Evolutionary conservation across 129 eudicot genomes (phyloP), one percentile per base, ranked within the genome.

Genomic region (Escallonia rubra): DNA sequence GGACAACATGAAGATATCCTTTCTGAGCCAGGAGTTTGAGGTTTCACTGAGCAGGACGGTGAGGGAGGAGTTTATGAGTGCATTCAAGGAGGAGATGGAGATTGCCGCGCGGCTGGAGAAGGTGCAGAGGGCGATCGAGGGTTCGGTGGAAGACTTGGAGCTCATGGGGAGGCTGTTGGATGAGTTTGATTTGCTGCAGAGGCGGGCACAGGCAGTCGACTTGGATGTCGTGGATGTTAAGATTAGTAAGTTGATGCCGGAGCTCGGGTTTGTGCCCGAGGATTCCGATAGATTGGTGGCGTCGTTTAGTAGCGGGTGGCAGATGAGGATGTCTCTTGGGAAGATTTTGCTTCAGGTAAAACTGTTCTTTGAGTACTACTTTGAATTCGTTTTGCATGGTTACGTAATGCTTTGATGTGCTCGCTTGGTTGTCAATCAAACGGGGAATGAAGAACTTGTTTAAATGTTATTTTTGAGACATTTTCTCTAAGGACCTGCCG

Each of bases 271-370:
- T 81, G 59, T 74, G 0, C 69, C 78, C 7, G 97, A 89, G 85
- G 99, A 93, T 76, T 69, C 86, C 0, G 96, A 93, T 82, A 79
- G 96, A 80, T 84, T 89, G 58, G 99, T 93, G 69, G 99, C 96
- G 2, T 89, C 99, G 3, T 93, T 84, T 79, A 93, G 99, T 74
- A 85, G 99, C 63, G 96, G 96, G 45, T 91, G 99, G 99, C 99
- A 93, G 76, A 93, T 93, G 99, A 82, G 99, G 77, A 93, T 93
- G 93, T 89, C 95, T 5, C 92, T 93, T 40, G 99, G 99, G 69
- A 93, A 93, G 80, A 93, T 93, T 55, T 63, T 93, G 58, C 93
- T 93, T 77, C 99, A 93, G 99, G 99, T 93, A 85, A 53, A 3
- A 53, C 34, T 11, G 7, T 74, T 4, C 72, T 73, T 63, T 14